Base-by-base conservation (phyloP, 2,329 filamentous ascomycete genomes). In the Pseudocercospora ulei region DNA sequence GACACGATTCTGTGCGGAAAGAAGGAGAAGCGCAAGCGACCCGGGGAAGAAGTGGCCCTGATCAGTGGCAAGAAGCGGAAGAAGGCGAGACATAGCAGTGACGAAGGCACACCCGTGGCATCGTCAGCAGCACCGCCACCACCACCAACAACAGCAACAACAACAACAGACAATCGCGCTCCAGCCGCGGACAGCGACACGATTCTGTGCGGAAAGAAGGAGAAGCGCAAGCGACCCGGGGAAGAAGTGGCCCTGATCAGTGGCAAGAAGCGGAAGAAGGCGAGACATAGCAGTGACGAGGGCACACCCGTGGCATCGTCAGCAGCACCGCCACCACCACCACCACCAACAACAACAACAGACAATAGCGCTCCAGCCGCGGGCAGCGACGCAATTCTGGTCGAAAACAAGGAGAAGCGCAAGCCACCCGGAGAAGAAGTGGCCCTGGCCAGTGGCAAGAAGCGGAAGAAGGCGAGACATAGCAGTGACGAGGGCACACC, bases 11-110 rank as follows among this genome's bases (percentile, higher is more conserved):
- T 22, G n/a, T 17, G 20, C 30, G 30, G 30, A n/a, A 33, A 33
- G 30, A 68, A 70, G 24, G 74, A 78, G 50, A 66, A 71, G 54
- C 77, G 80, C 56, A 73, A 74, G 34, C 71, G 11, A 11, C 6
- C 11, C 17, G 16, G n/a, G 3, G 30, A 13, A n/a, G 11, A 33
- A 3, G 30, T 22, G 16, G 18, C 23, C 11, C 18, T 23, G 17
- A 19, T 33, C 7, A 19, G n/a, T n/a, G n/a, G n/a, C n/a, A n/a
- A n/a, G n/a, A n/a, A n/a, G n/a, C n/a, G n/a, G n/a, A n/a, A n/a
- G n/a, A n/a, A n/a, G n/a, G n/a, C n/a, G n/a, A n/a, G n/a, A n/a
- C n/a, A 33, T 7, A 20, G 17, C 18, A 33, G 30, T 12, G 30
- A 33, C 6, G 30, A 33, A 23, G n/a, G 17, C 5, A 19, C 18